Base-by-base conservation (phyloP, 106 monocot genomes). In the Ottelia alismoides region DNA sequence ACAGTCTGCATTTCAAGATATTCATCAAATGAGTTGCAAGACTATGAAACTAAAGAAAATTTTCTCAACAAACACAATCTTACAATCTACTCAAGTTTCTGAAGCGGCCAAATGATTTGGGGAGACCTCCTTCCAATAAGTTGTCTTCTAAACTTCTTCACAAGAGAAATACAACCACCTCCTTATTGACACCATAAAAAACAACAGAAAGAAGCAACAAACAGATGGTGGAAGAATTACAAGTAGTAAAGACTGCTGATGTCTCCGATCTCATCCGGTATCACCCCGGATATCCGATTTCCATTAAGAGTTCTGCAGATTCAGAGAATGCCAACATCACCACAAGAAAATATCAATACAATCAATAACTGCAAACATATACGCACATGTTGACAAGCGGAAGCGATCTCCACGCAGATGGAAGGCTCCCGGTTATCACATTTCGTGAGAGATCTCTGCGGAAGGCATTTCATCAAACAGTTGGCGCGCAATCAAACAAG, bases 391-490 rank as follows among this genome's bases (percentile, higher is more conserved):
- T 69, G 9, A 25, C 45, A 27, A 81, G 81, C 11, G 69, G 72
- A 58, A 76, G 68, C 0, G 53, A 56, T 30, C 68, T 72, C 81
- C 81, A 81, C 1, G 55, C 60, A 27, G 68, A 60, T 20, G 81
- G 81, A 27, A 81, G 68, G 7, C 61, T 35, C 58, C 81, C 81
- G 70, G 51, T 66, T 30, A 81, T 71, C 50, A 62, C 61, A 26
- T 81, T 81, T 9, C 76, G 64, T 0, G 65, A 45, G 20, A 81
- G 69, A 47, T 72, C 65, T 26, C 81, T 81, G 69, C 16, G 54
- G 5, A 18, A 63, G 32, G 30, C 49, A 50, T 18, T 28, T 20
- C 23, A 52, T 52, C 52, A 26, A 52, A 27, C 52, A 52, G 0
- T 23, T 16, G n/a, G n/a, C n/a, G n/a, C n/a, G n/a, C n/a, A n/a